phyloP scores from a whole-genome alignment of 371 early-diverging fungal genomes.

The Rhizopus stolonifer region DNA sequence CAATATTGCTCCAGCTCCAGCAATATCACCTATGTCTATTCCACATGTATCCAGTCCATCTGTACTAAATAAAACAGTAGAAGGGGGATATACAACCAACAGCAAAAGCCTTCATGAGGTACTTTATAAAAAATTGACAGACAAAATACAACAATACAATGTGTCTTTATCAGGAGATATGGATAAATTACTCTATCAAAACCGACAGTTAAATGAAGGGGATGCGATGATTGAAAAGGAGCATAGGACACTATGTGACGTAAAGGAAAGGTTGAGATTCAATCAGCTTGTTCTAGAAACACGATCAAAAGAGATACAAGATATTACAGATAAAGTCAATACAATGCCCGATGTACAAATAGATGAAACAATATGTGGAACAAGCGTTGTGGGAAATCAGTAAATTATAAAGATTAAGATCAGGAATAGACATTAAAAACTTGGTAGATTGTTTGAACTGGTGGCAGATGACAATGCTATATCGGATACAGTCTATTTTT shows the following conservation, averaged over 20 bases:
- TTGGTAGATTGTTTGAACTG: conserved; percentile 74
- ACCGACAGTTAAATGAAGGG: conserved; percentile 67
- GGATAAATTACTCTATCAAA: conserved; percentile 53
- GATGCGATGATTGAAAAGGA: conserved; percentile 63
- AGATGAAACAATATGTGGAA: conserved; percentile 68
- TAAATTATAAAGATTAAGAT: no score
- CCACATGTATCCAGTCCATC: conserved; percentile 86
- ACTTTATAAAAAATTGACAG: conserved; percentile 46
- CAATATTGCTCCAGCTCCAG: conserved; percentile 25
- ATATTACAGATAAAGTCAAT: conserved; percentile 48
- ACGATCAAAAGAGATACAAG: conserved; percentile 54
- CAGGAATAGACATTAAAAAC: no score
- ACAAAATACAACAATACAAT: conserved; percentile 47
- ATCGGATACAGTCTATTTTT: conserved; percentile 83
- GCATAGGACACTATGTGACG: conserved; percentile 49
- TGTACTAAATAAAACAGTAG: conserved; percentile 3
- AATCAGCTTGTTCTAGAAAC: conserved; percentile 66
- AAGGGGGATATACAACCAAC: conserved; percentile 2
- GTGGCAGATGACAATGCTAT: conserved; percentile 89
- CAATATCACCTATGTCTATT: conserved; percentile 22
- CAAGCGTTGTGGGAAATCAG: conserved; percentile 80
- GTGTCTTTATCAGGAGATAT: conserved; percentile 52
- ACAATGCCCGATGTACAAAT: conserved; percentile 64
- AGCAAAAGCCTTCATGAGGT: conserved; percentile 23
- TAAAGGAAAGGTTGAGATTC: conserved; percentile 51